Evolutionary conservation across 805 yeast genomes (phyloP).

Genomic region (Kockiozyma suomiensis): DNA sequence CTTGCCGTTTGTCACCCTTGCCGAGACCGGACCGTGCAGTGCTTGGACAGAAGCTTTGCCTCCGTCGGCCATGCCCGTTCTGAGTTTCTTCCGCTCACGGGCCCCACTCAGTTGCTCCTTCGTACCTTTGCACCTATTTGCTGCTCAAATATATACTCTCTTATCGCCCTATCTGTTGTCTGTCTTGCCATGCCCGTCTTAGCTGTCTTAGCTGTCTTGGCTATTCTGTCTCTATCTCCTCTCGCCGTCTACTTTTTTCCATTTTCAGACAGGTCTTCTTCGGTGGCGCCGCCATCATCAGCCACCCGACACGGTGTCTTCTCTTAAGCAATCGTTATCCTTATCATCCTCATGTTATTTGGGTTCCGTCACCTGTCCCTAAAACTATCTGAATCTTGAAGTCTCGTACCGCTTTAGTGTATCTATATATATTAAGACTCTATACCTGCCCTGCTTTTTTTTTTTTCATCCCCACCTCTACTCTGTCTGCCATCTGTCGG

Average conservation of each 20-base stretch:
- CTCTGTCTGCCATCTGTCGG: too few species aligned
- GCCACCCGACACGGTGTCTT: too few species aligned
- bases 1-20: too few species aligned
- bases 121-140: not conserved
- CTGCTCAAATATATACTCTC: too few species aligned
- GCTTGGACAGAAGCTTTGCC: not conserved
- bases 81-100: too few species aligned
- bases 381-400: too few species aligned
- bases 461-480: not conserved
- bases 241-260: not conserved
- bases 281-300: not conserved
- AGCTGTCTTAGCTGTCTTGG: not conserved
- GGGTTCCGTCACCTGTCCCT: too few species aligned
- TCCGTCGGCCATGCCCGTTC: not conserved
- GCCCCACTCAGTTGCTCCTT: not conserved
- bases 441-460: not conserved
- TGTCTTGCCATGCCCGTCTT: too few species aligned
- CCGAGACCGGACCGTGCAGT: conserved; percentile 3
- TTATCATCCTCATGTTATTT: too few species aligned
- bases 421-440: too few species aligned
- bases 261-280: not conserved
- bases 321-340: not conserved
- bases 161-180: not conserved
- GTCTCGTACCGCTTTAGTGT: too few species aligned
- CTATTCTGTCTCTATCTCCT: not conserved